Conservation (phyloP, 441 rosid species). For the Pelargonium australe region DNA sequence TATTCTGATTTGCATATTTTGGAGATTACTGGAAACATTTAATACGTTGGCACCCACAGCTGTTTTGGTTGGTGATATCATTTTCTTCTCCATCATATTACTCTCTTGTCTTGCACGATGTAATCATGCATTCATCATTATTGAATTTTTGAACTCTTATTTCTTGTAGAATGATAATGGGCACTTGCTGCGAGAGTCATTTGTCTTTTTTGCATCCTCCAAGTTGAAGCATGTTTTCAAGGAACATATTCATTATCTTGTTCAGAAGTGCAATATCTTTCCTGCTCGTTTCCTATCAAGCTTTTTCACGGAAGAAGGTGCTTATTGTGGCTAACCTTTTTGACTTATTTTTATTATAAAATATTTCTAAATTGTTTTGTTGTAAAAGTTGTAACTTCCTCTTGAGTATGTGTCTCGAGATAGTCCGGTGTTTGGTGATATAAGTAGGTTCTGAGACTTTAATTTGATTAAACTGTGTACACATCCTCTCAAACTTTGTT, state of each 20-base stretch:
- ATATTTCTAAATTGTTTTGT: neutral
- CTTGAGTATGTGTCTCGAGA: neutral
- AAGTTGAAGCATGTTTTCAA: slow-evolving; percentile 47
- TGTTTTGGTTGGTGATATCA: slow-evolving; percentile 44
- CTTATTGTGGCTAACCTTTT: slow-evolving; percentile 5
- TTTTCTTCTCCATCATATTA: slow-evolving; percentile 13
- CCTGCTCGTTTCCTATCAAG: slow-evolving; percentile 58
- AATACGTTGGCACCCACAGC: slow-evolving; percentile 34
- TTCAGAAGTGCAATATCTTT: slow-evolving; percentile 58
- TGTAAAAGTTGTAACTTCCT: neutral
- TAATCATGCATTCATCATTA: neutral
- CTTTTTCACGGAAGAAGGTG: slow-evolving; percentile 75
- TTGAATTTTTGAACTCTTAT: neutral
- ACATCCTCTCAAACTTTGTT: neutral
- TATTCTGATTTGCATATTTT: slow-evolving; percentile 55
- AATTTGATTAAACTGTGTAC: neutral
- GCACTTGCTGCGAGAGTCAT: slow-evolving; percentile 49
- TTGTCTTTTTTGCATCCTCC: slow-evolving; percentile 58
- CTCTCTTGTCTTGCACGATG: slow-evolving; percentile 3
- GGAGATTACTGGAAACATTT: slow-evolving; percentile 62
- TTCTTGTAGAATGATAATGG: slow-evolving; percentile 49
- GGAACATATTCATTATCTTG: slow-evolving; percentile 59
- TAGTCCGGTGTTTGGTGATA: neutral
- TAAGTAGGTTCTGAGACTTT: neutral
- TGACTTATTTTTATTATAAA: slow-evolving; percentile 1